A percentile compares a stretch with the other conserved stretches of the same genome.
Conservation (phyloP, 495 filamentous ascomycete species). For the Venustampulla echinocandica region DNA sequence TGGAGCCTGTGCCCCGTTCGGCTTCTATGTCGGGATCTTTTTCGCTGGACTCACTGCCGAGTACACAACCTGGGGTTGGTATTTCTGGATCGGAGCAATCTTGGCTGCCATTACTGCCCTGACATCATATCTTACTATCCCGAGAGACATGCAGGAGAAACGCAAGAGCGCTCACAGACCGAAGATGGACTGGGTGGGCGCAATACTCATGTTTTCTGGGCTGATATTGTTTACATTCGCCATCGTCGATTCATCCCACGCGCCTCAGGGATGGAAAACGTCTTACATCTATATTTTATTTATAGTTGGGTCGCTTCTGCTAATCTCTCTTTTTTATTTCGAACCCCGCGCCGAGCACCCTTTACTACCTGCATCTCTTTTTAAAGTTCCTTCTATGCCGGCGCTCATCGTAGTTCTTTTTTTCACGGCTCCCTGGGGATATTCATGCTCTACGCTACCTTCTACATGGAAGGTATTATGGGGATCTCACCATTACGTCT, state of each 20-base stretch:
- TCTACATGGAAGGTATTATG: conserved; percentile 67
- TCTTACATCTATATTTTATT: conserved; percentile 62
- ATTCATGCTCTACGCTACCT: conserved; percentile 67
- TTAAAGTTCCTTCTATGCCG: conserved; percentile 63
- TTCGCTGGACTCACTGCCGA: conserved; percentile 63
- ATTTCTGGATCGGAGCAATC: conserved; percentile 66
- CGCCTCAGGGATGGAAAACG: conserved; percentile 59
- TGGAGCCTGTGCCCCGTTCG: conserved; percentile 65
- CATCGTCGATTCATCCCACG: conserved; percentile 65
- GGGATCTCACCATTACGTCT: conserved; percentile 56
- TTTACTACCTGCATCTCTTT: conserved; percentile 66
- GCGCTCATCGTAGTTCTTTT: conserved; percentile 60
- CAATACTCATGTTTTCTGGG: conserved; percentile 53
- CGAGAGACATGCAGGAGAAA: conserved; percentile 49
- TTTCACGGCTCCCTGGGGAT: conserved; percentile 64
- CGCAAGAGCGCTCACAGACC: conserved; percentile 30
- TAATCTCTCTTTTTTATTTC: conserved; percentile 55
- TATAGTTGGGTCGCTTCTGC: conserved; percentile 46
- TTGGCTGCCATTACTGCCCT: conserved; percentile 39
- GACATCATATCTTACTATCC: conserved; percentile 55
- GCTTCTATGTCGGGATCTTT: conserved; percentile 76
- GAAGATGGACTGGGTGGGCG: conserved; percentile 55
- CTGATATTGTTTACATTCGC: conserved; percentile 68
- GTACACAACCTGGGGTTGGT: conserved; percentile 62
- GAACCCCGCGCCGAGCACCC: conserved; percentile 67